Percentiles rank a stretch among this genome's conserved stretches.
Conservation (phyloP, 179 eudicot genomes). For the Patellifolia procumbens region DNA sequence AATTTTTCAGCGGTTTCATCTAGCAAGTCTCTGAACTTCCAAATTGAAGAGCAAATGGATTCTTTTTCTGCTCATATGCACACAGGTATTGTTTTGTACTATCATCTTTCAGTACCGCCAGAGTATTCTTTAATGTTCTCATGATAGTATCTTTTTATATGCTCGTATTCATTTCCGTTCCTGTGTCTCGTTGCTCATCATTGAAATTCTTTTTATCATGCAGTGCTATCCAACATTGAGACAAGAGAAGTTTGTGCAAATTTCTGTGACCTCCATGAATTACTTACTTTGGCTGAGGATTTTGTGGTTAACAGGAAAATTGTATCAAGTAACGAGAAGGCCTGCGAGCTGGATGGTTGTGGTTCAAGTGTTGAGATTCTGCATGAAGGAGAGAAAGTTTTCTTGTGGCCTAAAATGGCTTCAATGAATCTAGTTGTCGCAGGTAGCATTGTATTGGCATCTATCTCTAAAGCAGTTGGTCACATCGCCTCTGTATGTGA, state of each 20-base stretch:
- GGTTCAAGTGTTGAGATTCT: conserved; percentile 35
- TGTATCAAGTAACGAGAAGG: conserved; percentile 29
- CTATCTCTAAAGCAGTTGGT: conserved; percentile 57
- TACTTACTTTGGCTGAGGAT: conserved; percentile 60
- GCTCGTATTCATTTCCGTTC: background rate
- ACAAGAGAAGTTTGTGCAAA: conserved; percentile 47
- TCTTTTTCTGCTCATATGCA: conserved; percentile 41
- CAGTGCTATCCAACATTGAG: conserved; percentile 52
- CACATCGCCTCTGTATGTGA: conserved; percentile 56
- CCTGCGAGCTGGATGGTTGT: conserved; percentile 28
- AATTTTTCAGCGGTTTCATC: conserved; percentile 33
- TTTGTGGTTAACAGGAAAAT: conserved; percentile 52
- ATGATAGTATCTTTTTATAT: background rate
- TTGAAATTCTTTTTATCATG: conserved; percentile 21
- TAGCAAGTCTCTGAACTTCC: conserved; percentile 24
- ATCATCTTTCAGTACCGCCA: background rate
- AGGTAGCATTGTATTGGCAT: conserved; percentile 59
- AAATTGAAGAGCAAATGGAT: conserved; percentile 25
- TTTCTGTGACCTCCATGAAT: conserved; percentile 45
- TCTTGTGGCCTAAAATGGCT: conserved; percentile 42
- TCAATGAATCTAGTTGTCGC: conserved; percentile 49
- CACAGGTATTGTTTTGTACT: conserved; percentile 45
- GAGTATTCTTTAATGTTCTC: background rate
- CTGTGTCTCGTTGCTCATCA: background rate
- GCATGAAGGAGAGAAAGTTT: conserved; percentile 31